A percentile compares a stretch with the other conserved stretches of the same genome.
These are phyloP conservation scores for Brassica carinata DNA, from an alignment of 345 rosid genomes.

Conservation along the genomic window DNA sequence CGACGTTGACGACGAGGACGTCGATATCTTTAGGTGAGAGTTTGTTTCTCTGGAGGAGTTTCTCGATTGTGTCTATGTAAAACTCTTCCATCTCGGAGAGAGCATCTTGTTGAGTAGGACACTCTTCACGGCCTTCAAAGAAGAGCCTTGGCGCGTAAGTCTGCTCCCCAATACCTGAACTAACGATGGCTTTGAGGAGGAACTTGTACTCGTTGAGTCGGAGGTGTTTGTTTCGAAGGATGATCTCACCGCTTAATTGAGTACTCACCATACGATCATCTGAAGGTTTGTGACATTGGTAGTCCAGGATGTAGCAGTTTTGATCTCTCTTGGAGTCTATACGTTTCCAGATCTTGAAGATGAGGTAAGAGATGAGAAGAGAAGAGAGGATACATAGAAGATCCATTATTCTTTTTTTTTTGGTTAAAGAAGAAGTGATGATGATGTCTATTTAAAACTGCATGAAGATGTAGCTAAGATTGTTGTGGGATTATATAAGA, in stretches of 20 bases:
- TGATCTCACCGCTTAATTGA: conserved; percentile 43
- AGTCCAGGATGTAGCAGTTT: conserved; percentile 67
- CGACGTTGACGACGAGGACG: conserved; percentile 65
- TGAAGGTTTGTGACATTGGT: conserved; percentile 64
- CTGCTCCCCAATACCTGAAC: conserved; percentile 75
- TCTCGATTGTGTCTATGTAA: conserved; percentile 50
- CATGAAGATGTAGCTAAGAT: conserved; percentile 22
- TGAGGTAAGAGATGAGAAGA: conserved; percentile 33
- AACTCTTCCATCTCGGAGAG: conserved; percentile 58
- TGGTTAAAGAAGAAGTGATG: conserved; percentile 10
- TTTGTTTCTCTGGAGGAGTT: conserved; percentile 51
- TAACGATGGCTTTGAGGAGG: conserved; percentile 56
- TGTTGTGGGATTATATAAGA: conserved; percentile 32
- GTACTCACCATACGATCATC: conserved; percentile 57
- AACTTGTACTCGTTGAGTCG: conserved; percentile 61
- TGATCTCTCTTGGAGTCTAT: conserved; percentile 41
- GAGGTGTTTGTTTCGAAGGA: conserved; percentile 55
- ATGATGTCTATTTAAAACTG: conserved; percentile 6
- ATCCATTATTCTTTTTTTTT: conserved; percentile 41
- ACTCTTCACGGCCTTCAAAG: conserved; percentile 54
- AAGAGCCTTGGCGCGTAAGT: conserved; percentile 60
- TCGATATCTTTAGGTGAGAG: conserved; percentile 58
- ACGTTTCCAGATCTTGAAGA: conserved; percentile 39
- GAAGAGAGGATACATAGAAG: conserved; percentile 35
- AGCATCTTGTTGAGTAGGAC: conserved; percentile 45